Percentiles rank a stretch among this genome's conserved stretches.
These are phyloP conservation scores for Saccharomycopsis malanga DNA, from an alignment of 805 yeast species.

Conservation along the genomic window DNA sequence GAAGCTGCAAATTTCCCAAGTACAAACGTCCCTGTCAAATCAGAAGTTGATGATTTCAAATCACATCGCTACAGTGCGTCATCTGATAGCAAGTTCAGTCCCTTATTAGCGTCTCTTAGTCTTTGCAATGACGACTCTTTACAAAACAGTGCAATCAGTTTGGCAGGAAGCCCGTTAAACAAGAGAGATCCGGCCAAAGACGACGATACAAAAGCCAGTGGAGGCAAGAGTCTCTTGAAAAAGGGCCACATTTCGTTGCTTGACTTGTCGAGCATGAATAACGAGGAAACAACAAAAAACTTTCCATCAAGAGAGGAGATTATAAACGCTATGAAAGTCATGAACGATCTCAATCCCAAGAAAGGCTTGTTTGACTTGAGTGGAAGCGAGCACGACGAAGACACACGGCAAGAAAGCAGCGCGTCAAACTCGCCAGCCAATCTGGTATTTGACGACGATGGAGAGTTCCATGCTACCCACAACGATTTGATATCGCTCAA, in stretches of 20 bases:
- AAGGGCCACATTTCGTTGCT: slow-evolving; percentile 25
- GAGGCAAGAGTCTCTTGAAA: too few species aligned
- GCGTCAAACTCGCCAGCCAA: slow-evolving; percentile 2
- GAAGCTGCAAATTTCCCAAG: too few species aligned
- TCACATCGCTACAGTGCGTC: neutral
- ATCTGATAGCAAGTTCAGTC: neutral
- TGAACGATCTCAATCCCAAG: neutral
- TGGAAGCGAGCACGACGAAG: slow-evolving; percentile 13
- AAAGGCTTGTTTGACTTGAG: slow-evolving; percentile 8
- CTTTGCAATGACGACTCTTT: neutral
- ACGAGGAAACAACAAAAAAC: slow-evolving; percentile 4
- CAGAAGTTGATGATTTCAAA: too few species aligned
- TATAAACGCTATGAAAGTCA: slow-evolving; percentile 17
- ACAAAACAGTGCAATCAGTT: neutral
- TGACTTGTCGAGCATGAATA: slow-evolving; percentile 24
- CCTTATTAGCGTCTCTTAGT: neutral
- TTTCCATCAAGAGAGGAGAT: slow-evolving; percentile 19
- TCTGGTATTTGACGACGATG: slow-evolving; percentile 9
- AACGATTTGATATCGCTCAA: slow-evolving; percentile 1
- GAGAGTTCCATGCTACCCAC: neutral
- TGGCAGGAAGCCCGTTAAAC: too few species aligned
- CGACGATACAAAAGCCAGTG: too few species aligned
- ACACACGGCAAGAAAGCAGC: slow-evolving; percentile 4
- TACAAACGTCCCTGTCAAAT: too few species aligned
- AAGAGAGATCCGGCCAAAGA: too few species aligned